phyloP scores from a whole-genome alignment of 2,329 filamentous ascomycete species.

The Fonsecaea erecta region DNA sequence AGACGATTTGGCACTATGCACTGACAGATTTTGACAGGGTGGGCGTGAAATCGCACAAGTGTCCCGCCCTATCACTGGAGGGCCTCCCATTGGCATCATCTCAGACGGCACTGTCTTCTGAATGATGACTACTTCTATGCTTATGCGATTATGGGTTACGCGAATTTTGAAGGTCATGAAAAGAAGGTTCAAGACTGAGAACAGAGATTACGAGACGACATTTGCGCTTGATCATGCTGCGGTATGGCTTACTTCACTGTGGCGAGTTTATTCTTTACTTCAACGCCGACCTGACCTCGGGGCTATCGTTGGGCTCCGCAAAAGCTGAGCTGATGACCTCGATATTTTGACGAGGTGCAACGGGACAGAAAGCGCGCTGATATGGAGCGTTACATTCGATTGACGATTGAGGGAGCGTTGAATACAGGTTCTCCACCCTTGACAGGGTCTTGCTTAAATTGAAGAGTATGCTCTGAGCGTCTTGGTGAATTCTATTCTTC shows the following conservation, averaged over 20 bases:
- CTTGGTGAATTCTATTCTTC: neutral
- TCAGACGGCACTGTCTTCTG: slow-evolving; percentile 97
- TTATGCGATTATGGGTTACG: slow-evolving; percentile 8
- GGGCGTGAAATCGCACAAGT: slow-evolving; percentile 96
- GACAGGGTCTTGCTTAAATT: neutral
- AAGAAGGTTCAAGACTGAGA: slow-evolving; percentile 5
- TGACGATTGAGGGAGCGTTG: neutral
- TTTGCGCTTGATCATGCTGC: slow-evolving; percentile 1
- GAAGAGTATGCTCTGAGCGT: neutral
- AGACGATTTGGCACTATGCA: slow-evolving; percentile 6
- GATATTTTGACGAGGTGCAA: neutral
- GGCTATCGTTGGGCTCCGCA: neutral
- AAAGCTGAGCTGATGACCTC: neutral
- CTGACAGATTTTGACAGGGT: slow-evolving; percentile 61
- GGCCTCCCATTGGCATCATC: slow-evolving; percentile 93
- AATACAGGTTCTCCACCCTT: neutral
- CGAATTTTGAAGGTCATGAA: slow-evolving; percentile 2
- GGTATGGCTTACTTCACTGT: slow-evolving; percentile 6
- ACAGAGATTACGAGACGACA: slow-evolving; percentile 23
- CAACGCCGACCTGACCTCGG: neutral
- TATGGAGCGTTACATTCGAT: neutral
- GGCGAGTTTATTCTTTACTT: neutral
- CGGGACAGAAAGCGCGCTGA: neutral
- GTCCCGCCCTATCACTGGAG: slow-evolving; percentile 91
- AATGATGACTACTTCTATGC: slow-evolving; percentile 23